phyloP scores from a whole-genome alignment of 2,329 filamentous ascomycete genomes.

The Aspergillus sp. region DNA sequence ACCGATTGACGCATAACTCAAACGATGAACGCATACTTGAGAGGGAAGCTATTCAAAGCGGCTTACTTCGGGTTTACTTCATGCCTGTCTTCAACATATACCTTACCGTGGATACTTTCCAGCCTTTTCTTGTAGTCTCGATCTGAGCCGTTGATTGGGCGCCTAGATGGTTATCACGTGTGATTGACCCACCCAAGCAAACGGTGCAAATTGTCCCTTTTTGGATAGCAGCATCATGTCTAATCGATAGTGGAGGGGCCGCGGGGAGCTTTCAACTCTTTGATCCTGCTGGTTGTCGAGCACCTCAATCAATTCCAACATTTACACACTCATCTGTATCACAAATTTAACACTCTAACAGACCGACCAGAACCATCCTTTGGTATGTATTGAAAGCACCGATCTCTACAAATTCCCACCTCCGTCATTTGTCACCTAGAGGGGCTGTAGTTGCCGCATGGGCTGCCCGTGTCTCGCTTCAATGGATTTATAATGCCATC shows the following conservation, averaged over 20 bases:
- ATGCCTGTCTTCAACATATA: too few relatives aligned
- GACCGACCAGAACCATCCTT: too few relatives aligned
- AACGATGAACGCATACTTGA: too few relatives aligned
- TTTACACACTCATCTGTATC: not conserved
- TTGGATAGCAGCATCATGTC: conserved; percentile 16
- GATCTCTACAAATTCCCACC: not conserved
- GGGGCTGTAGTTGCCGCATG: not conserved
- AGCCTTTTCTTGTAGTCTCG: too few relatives aligned
- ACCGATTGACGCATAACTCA: too few relatives aligned
- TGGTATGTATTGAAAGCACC: not conserved
- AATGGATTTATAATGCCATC: not conserved
- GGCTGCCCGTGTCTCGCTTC: not conserved
- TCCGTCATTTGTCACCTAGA: not conserved
- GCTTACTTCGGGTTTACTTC: too few relatives aligned
- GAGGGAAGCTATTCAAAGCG: too few relatives aligned
- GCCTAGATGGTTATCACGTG: conserved; percentile 2
- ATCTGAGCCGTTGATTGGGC: not conserved
- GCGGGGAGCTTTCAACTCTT: not conserved
- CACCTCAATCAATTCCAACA: not conserved
- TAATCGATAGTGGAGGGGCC: conserved; percentile 13
- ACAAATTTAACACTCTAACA: not conserved
- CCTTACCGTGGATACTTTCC: too few relatives aligned
- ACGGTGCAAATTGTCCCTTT: conserved; percentile 23
- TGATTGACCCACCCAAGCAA: conserved; percentile 12
- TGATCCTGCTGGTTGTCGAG: not conserved